Conservation (phyloP, 495 filamentous ascomycete species). For the Penicillium macrosclerotiorum region DNA sequence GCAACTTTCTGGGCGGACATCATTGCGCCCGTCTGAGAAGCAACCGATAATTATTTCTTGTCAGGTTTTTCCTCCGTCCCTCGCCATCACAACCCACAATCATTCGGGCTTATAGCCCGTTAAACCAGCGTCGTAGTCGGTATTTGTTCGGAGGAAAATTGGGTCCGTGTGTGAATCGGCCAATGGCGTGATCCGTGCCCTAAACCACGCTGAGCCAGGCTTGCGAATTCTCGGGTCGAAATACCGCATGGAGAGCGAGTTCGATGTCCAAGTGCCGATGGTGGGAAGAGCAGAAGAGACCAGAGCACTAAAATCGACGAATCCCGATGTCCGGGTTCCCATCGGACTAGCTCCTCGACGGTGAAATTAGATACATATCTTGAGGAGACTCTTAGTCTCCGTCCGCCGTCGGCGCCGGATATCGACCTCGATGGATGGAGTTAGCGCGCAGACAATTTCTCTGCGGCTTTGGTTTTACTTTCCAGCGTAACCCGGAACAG, state of each 20-base stretch:
- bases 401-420: too few species aligned
- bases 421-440: neutral
- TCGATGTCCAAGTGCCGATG: too few species aligned
- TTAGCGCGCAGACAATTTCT: neutral
- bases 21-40: neutral
- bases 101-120: neutral
- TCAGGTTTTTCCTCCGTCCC: neutral
- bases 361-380: too few species aligned
- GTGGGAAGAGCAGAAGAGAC: constrained; percentile 7
- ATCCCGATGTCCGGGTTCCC: constrained; percentile 11
- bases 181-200: constrained; percentile 14
- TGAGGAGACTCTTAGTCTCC: too few species aligned
- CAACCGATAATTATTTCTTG: neutral
- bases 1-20: neutral
- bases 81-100: neutral
- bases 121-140: constrained; percentile 20
- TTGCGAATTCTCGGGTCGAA: constrained; percentile 18
- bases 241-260: constrained; percentile 14
- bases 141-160: constrained; percentile 33
- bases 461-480: constrained; percentile 4
- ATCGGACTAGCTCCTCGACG: too few species aligned
- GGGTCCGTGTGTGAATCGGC: constrained; percentile 13
- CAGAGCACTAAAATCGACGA: constrained; percentile 6
- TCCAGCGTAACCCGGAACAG: constrained; percentile 16
- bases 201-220: constrained; percentile 7